These are phyloP conservation scores for Schizothecium vesticola DNA, from an alignment of 495 filamentous ascomycete genomes.

Conservation along the genomic window DNA sequence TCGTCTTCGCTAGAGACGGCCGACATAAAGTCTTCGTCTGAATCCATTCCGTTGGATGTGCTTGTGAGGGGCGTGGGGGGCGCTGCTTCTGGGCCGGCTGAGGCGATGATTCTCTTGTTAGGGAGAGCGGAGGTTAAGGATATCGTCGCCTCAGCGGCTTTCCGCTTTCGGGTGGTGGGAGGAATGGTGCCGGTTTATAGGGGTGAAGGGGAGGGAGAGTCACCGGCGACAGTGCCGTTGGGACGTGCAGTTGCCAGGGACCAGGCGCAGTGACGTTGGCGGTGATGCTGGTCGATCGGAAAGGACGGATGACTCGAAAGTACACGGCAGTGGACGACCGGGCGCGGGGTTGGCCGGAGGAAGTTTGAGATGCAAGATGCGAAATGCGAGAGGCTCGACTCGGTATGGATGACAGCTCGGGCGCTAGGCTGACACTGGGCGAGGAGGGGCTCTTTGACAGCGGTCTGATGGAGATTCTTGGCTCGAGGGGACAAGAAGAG, in stretches of 20 bases:
- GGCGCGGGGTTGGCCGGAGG: background rate
- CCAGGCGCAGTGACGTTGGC: background rate
- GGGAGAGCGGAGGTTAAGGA: constrained; percentile 39
- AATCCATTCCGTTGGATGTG: constrained; percentile 71
- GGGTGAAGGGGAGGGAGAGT: background rate
- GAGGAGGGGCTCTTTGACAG: background rate
- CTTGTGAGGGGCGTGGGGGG: constrained; percentile 57
- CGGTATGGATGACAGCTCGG: background rate
- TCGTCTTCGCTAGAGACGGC: constrained; percentile 73
- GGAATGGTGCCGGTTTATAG: constrained; percentile 50
- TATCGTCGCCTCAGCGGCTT: constrained; percentile 75
- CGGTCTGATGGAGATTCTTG: background rate
- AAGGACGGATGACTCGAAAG: background rate
- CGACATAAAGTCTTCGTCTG: constrained; percentile 93
- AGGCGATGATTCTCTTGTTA: constrained; percentile 50
- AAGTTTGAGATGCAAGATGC: background rate
- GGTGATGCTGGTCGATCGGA: background rate
- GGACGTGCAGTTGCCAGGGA: background rate
- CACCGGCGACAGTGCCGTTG: background rate
- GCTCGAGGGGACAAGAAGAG: background rate
- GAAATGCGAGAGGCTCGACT: constrained; percentile 4
- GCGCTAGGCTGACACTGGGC: background rate
- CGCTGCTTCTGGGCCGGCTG: constrained; percentile 41
- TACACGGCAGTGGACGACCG: background rate
- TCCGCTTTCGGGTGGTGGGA: constrained; percentile 76